These are phyloP conservation scores for Mycothermus thermophilus DNA, from an alignment of 495 filamentous ascomycete genomes.

Conservation along the genomic window DNA sequence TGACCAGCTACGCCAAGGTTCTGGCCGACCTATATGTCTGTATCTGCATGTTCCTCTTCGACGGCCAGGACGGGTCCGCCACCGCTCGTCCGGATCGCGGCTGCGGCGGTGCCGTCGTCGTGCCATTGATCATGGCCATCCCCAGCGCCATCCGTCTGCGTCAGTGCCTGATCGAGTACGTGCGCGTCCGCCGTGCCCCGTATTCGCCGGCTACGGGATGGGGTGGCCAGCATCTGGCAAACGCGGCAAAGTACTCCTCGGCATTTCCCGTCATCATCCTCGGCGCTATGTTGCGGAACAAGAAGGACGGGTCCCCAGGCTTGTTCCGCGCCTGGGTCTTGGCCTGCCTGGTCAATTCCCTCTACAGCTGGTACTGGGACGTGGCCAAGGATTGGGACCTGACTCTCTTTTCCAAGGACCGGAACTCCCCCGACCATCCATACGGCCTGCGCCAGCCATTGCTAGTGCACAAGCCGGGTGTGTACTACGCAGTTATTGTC, in stretches of 20 bases:
- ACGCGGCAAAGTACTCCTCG: constrained; percentile 81
- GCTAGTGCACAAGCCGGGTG: constrained; percentile 49
- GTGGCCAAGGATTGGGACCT: constrained; percentile 94
- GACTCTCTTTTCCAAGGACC: constrained; percentile 47
- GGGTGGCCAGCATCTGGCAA: constrained; percentile 77
- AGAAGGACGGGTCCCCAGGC: constrained; percentile 32
- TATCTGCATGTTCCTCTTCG: constrained; percentile 81
- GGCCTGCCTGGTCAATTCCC: constrained; percentile 61
- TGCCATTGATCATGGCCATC: constrained; percentile 67
- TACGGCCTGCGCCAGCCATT: constrained; percentile 64
- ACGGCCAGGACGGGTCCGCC: constrained; percentile 41
- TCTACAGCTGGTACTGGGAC: constrained; percentile 98
- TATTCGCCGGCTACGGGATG: constrained; percentile 37
- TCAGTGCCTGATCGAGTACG: constrained; percentile 82
- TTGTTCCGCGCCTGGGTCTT: constrained; percentile 42
- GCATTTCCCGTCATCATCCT: constrained; percentile 87
- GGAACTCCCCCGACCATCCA: constrained; percentile 46
- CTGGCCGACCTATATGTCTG: constrained; percentile 80
- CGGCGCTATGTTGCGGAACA: constrained; percentile 56
- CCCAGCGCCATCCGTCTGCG: constrained; percentile 77
- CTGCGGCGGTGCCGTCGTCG: constrained; percentile 60
- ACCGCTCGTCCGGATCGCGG: constrained; percentile 67
- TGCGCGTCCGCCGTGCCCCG: constrained; percentile 47
- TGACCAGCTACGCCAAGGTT: constrained; percentile 89
- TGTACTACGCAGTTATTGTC: constrained; percentile 70